Base-by-base conservation (phyloP, 2,329 filamentous ascomycete genomes). In the Ilyonectria destructans region DNA sequence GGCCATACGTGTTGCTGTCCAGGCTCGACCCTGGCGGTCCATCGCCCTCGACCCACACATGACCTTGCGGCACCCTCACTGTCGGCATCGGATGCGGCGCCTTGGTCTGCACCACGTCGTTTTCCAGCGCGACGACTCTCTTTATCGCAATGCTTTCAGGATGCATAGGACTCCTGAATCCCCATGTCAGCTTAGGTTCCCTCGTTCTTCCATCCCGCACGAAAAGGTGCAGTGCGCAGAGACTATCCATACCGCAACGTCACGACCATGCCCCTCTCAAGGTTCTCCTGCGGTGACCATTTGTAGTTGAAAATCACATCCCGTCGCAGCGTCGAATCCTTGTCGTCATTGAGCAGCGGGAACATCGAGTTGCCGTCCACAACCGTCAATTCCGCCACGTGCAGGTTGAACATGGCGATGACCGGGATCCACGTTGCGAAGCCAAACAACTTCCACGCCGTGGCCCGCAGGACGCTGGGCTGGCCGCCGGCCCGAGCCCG, bases 41-140 rank as follows among this genome's bases (percentile, higher is more conserved):
- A 78, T 99, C 96, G 1, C 96, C 96, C 79, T 98, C 96, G 1
- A 99, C 90, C 96, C 96, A 99, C 31, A 98, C 87, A 83, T 98
- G 95, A 19, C 94, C 94, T 69, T 87, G 87, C 6, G 95, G 96
- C 23, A 99, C 89, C 69, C 87, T 86, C 52, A 93, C 84, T 9
- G 81, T 85, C 1, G 83, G 74, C 17, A 85, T 79, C 9, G 89
- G 86, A 77, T 90, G 92, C 19, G 90, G 90, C 60, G 84, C 80
- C 65, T 88, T 86, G 46, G 93, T 92, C 62, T 84, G 86, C 33
- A 98, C 89, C 1, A 89, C 84, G 78, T 98, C 96, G 10, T 95
- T 95, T 59, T 92, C 91, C 4, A 98, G 77, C 0, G 89, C 96
- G 29, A 98, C 86, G 12, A 99, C 88, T 46, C 96, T 87, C 84